Evolutionary conservation across 2,329 filamentous ascomycete genomes (phyloP).

Genomic region (Zasmidium cellare): DNA sequence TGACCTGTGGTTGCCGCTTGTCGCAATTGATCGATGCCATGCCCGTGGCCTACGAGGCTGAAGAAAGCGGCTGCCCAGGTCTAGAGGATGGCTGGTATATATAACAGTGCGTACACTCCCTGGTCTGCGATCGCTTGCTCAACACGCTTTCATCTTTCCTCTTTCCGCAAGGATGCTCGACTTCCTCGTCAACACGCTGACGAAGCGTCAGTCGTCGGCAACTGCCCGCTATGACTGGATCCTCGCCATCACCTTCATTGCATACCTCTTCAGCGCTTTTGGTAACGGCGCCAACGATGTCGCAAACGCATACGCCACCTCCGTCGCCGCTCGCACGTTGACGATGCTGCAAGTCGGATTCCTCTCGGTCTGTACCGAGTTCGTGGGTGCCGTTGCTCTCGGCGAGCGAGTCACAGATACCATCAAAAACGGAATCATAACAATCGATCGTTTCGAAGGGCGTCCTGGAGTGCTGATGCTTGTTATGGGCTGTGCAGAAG

Average conservation of each 20-base stretch:
- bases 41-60: background rate
- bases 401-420: slow-evolving; percentile 57
- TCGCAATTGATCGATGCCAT: background rate
- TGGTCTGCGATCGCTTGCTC: background rate
- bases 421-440: slow-evolving; percentile 61
- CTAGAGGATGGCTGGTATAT: background rate
- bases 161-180: background rate
- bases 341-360: slow-evolving; percentile 52
- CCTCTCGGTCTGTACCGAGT: slow-evolving; percentile 50
- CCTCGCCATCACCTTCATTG: slow-evolving; percentile 61
- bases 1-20: no score
- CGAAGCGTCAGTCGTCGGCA: background rate
- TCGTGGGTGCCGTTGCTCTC: slow-evolving; percentile 52
- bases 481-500: slow-evolving; percentile 25
- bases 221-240: slow-evolving; percentile 7
- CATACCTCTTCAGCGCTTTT: slow-evolving; percentile 61
- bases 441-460: slow-evolving; percentile 46
- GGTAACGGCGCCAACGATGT: slow-evolving; percentile 61
- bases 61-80: background rate
- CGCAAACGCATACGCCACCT: slow-evolving; percentile 54
- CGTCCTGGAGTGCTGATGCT: slow-evolving; percentile 57
- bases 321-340: slow-evolving; percentile 51
- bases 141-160: background rate
- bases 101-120: background rate
- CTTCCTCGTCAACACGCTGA: background rate